Conservation (phyloP, 1,139 yeast genomes). For the Taiozyma onychis region DNA sequence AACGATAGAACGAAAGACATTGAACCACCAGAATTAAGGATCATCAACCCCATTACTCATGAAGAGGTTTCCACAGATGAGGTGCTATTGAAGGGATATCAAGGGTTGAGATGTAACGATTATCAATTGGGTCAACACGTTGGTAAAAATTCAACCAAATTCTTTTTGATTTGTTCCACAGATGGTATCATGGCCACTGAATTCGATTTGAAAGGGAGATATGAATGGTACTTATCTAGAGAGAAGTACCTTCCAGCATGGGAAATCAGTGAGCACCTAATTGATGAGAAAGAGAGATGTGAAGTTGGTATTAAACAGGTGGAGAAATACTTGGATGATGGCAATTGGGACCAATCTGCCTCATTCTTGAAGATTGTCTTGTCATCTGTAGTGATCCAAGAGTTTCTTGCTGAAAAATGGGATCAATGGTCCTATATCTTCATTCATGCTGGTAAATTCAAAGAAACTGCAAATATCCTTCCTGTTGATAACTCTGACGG, state of each 20-base stretch:
- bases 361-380: conserved; percentile 41
- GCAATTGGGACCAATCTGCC: conserved; percentile 55
- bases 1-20: conserved; percentile 23
- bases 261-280: conserved; percentile 59
- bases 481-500: conserved; percentile 34
- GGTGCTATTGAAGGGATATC: conserved; percentile 54
- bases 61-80: conserved; percentile 83
- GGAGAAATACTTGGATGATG: conserved; percentile 41
- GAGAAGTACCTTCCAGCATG: conserved; percentile 63
- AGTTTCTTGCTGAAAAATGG: conserved; percentile 51
- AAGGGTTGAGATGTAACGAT: conserved; percentile 72
- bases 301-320: conserved; percentile 61
- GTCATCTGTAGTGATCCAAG: conserved; percentile 27
- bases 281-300: conserved; percentile 45
- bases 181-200: conserved; percentile 79
- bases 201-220: conserved; percentile 58
- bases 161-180: conserved; percentile 70
- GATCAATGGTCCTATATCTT: conserved; percentile 56
- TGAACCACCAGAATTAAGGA: conserved; percentile 63
- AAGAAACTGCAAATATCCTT: conserved; percentile 34
- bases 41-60: conserved; percentile 60
- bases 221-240: conserved; percentile 64
- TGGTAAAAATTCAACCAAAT: conserved; percentile 33
- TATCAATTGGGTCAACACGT: conserved; percentile 56
- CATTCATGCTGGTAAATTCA: conserved; percentile 42